Percentiles rank a stretch among this genome's conserved stretches.
phyloP scores from a whole-genome alignment of 2,329 filamentous ascomycete genomes.

The Phoma sp. region DNA sequence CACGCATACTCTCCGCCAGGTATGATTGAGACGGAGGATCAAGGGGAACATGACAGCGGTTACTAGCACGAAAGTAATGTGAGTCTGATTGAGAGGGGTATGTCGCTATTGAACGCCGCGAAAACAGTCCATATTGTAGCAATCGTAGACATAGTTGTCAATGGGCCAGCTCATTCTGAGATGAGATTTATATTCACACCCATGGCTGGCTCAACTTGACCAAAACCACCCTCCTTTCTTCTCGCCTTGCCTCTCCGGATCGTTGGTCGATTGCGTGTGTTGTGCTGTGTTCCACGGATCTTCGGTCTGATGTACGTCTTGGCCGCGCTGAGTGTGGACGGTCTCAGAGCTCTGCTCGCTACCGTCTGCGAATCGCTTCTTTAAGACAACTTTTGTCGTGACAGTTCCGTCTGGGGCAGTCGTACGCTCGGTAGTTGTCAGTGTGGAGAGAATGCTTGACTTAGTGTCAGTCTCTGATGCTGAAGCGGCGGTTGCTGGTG shows the following conservation, averaged over 20 bases:
- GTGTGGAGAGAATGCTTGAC: constrained; percentile 58
- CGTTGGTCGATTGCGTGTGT: constrained; percentile 2
- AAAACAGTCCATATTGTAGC: not conserved
- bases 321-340: constrained; percentile 52
- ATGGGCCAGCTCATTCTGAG: too few species aligned
- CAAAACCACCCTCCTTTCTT: constrained; percentile 43
- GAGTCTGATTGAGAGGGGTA: constrained; percentile 9
- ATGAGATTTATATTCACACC: not conserved
- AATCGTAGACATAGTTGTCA: not conserved
- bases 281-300: constrained; percentile 22
- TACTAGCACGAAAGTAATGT: not conserved
- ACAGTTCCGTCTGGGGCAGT: constrained; percentile 63
- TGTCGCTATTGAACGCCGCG: constrained; percentile 12
- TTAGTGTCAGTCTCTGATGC: constrained; percentile 4
- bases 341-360: constrained; percentile 65
- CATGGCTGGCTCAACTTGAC: constrained; percentile 22
- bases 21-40: too few species aligned
- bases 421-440: constrained; percentile 63
- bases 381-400: constrained; percentile 63
- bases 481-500: constrained; percentile 25
- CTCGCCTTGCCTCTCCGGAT: constrained; percentile 4
- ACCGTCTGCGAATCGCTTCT: constrained; percentile 66
- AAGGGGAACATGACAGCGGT: not conserved
- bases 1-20: too few species aligned
- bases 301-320: constrained; percentile 17